These are phyloP conservation scores for Ananas comosus DNA, from an alignment of 176 grass and related monocot genomes.

Conservation along the genomic window DNA sequence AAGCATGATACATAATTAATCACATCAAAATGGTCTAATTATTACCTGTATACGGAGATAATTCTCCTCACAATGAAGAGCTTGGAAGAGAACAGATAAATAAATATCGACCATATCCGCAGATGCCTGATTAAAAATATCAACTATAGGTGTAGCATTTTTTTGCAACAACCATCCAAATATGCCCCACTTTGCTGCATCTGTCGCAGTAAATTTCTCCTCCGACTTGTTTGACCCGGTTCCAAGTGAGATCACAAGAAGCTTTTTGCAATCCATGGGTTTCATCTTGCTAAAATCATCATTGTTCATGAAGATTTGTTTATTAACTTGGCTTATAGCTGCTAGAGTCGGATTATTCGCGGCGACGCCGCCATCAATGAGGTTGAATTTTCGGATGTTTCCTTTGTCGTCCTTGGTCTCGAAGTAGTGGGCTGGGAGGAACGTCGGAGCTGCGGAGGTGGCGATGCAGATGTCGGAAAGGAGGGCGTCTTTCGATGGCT, in stretches of 20 bases:
- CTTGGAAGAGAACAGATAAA: conserved; percentile 42
- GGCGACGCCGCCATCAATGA: not conserved
- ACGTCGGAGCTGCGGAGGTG: conserved; percentile 42
- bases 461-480: conserved; percentile 50
- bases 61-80: conserved; percentile 10
- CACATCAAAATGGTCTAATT: not conserved
- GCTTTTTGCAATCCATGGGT: conserved; percentile 26
- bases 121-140: conserved; percentile 50
- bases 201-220: conserved; percentile 23
- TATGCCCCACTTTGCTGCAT: conserved; percentile 39
- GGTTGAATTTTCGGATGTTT: not conserved
- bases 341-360: conserved; percentile 29
- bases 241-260: conserved; percentile 49
- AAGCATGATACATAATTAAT: too few species aligned
- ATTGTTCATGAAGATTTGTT: conserved; percentile 36
- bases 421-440: conserved; percentile 40
- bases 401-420: conserved; percentile 23
- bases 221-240: conserved; percentile 41
- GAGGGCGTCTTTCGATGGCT: conserved; percentile 4
- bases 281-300: conserved; percentile 28
- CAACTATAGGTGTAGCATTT: conserved; percentile 41
- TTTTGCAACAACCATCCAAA: conserved; percentile 44
- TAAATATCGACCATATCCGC: conserved; percentile 67
- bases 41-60: conserved; percentile 55
- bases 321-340: conserved; percentile 42